These are phyloP conservation scores for Xylaria sp. DNA, from an alignment of 2,329 filamentous ascomycete genomes.

Conservation along the genomic window DNA sequence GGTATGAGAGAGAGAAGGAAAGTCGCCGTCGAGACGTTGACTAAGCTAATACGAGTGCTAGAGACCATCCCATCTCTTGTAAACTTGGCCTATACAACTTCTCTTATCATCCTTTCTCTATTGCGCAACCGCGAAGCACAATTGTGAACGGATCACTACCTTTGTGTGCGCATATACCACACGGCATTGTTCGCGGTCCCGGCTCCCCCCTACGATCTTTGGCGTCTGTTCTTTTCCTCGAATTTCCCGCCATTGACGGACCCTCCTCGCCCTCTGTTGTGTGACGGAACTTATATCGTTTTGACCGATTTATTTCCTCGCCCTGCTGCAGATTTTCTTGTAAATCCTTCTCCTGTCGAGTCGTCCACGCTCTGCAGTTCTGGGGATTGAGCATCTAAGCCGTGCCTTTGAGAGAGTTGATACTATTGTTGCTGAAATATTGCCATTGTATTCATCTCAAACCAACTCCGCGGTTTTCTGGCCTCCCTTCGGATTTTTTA, in stretches of 20 bases:
- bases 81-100: slow-evolving; percentile 11
- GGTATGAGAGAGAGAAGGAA: not conserved
- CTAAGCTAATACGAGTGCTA: slow-evolving; percentile 20
- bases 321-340: slow-evolving; percentile 1
- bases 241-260: slow-evolving; percentile 5
- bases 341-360: not conserved
- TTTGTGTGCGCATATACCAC: slow-evolving; percentile 25
- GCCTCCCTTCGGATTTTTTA: slow-evolving; percentile 7
- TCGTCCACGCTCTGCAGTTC: slow-evolving; percentile 5
- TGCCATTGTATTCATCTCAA: slow-evolving; percentile 49
- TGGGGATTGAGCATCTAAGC: slow-evolving; percentile 14
- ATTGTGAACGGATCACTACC: slow-evolving; percentile 22
- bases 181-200: slow-evolving; percentile 18
- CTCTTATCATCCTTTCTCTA: slow-evolving; percentile 10
- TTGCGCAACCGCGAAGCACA: slow-evolving; percentile 18
- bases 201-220: slow-evolving; percentile 1
- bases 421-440: slow-evolving; percentile 57
- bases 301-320: slow-evolving; percentile 18
- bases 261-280: not conserved
- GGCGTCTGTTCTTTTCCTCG: not conserved
- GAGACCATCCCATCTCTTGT: slow-evolving; percentile 13
- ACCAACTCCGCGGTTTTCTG: slow-evolving; percentile 5
- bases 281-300: slow-evolving; percentile 4
- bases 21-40: slow-evolving; percentile 15
- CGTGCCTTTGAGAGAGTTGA: slow-evolving; percentile 36